Conservation (phyloP, 768 basidiomycete genomes). For the Russula virescens region DNA sequence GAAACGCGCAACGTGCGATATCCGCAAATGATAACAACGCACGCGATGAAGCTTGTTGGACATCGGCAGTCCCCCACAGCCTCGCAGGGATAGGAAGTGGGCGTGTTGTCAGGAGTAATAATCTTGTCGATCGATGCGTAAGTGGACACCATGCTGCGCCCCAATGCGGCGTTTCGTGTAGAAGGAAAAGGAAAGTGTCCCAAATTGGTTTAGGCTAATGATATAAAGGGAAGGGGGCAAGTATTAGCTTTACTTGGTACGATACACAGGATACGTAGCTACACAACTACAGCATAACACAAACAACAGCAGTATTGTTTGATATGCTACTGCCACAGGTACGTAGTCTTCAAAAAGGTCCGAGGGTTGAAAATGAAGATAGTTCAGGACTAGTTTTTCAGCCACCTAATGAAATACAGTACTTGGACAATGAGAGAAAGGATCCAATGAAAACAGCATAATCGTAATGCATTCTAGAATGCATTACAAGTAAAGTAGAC, state of each 20-base stretch:
- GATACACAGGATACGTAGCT: neutral
- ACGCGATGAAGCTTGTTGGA: too few species aligned
- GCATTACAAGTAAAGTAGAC: too few species aligned
- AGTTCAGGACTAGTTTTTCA: too few species aligned
- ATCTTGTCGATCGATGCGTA: neutral
- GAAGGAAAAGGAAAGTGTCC: neutral
- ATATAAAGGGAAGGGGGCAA: neutral
- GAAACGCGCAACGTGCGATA: slow-evolving; percentile 85
- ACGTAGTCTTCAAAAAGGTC: neutral
- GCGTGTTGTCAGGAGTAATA: too few species aligned
- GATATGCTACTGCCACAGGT: neutral
- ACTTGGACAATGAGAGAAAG: too few species aligned
- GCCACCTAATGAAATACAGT: too few species aligned
- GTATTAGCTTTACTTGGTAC: neutral
- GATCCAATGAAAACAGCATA: too few species aligned
- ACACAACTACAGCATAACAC: neutral
- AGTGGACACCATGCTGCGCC: neutral
- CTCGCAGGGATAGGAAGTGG: neutral
- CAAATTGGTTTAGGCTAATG: neutral
- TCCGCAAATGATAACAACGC: slow-evolving; percentile 32
- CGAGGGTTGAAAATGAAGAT: too few species aligned
- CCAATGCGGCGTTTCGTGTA: neutral
- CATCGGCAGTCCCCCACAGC: too few species aligned
- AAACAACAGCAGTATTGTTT: neutral
- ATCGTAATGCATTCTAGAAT: too few species aligned